Percentiles rank a stretch among this genome's conserved stretches.
These are phyloP conservation scores for Penicillium angulare DNA, from an alignment of 495 filamentous ascomycete genomes.

Conservation along the genomic window DNA sequence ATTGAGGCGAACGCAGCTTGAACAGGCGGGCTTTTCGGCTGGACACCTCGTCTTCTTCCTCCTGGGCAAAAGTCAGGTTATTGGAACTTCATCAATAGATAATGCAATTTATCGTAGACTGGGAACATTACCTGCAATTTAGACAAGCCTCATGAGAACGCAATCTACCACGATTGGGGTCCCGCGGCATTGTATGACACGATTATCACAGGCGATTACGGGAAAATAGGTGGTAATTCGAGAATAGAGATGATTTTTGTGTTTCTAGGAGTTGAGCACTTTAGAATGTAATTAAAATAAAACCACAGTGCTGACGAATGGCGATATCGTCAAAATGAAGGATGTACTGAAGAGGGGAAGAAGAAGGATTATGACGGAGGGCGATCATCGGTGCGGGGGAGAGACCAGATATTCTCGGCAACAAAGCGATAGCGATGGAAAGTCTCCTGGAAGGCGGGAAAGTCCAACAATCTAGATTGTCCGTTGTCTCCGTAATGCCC, in stretches of 20 bases:
- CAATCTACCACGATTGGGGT: slow-evolving; percentile 38
- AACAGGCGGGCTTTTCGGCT: slow-evolving; percentile 46
- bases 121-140: slow-evolving; percentile 38
- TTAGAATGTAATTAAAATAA: background rate
- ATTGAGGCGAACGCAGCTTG: slow-evolving; percentile 43
- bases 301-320: background rate
- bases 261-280: background rate
- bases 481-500: too few relatives aligned
- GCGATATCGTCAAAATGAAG: background rate
- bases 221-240: background rate
- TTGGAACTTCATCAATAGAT: background rate
- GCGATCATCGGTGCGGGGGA: slow-evolving; percentile 7
- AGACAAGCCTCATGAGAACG: slow-evolving; percentile 48
- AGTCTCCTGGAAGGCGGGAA: background rate
- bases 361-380: background rate
- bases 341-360: background rate
- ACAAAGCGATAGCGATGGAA: background rate
- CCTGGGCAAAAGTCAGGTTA: slow-evolving; percentile 20
- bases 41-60: slow-evolving; percentile 49
- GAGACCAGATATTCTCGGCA: background rate
- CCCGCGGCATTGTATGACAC: slow-evolving; percentile 31
- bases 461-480: background rate
- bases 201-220: background rate
- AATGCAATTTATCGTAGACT: background rate
- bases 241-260: background rate